Percentiles rank a stretch among this genome's conserved stretches.
These are phyloP conservation scores for Kwoniella sp. DNA, from an alignment of 768 basidiomycete species.

Conservation along the genomic window DNA sequence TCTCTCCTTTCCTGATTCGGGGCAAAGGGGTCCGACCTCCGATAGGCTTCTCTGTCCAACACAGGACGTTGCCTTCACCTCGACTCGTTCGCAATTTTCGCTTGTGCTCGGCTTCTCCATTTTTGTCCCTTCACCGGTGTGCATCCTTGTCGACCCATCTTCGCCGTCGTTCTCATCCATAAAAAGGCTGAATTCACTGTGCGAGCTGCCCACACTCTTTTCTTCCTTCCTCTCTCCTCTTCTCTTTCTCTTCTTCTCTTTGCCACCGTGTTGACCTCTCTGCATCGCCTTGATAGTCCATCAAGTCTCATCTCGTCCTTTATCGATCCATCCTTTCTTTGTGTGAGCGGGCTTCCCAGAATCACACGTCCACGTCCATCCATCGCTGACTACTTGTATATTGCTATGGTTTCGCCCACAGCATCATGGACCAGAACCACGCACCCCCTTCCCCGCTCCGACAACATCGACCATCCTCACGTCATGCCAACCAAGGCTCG, in stretches of 20 bases:
- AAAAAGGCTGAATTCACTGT: not conserved
- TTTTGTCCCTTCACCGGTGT: not conserved
- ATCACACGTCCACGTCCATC: not conserved
- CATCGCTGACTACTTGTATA: not conserved
- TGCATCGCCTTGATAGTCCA: not conserved
- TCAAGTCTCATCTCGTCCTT: not conserved
- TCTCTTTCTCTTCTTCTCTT: not conserved
- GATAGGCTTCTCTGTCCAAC: slow-evolving; percentile 12
- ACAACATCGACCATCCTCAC: slow-evolving; percentile 31
- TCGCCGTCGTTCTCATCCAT: not conserved
- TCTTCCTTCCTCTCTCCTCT: not conserved
- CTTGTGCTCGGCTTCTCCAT: slow-evolving; percentile 3
- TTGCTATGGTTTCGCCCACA: not conserved
- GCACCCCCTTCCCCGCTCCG: slow-evolving; percentile 38
- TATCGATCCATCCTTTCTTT: slow-evolving; percentile 12
- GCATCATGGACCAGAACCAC: slow-evolving; percentile 38
- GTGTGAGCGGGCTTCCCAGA: slow-evolving; percentile 6
- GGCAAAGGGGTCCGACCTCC: slow-evolving; percentile 17
- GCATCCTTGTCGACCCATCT: slow-evolving; percentile 1
- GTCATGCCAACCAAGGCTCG: slow-evolving; percentile 19
- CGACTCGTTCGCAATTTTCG: too few relatives aligned
- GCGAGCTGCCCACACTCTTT: not conserved
- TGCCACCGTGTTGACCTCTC: not conserved
- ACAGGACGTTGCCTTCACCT: slow-evolving; percentile 1
- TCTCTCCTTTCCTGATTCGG: not conserved